These are phyloP conservation scores for Globisporangium rhizosaccharum DNA, from an alignment of 352 stramenopile species.

Conservation along the genomic window DNA sequence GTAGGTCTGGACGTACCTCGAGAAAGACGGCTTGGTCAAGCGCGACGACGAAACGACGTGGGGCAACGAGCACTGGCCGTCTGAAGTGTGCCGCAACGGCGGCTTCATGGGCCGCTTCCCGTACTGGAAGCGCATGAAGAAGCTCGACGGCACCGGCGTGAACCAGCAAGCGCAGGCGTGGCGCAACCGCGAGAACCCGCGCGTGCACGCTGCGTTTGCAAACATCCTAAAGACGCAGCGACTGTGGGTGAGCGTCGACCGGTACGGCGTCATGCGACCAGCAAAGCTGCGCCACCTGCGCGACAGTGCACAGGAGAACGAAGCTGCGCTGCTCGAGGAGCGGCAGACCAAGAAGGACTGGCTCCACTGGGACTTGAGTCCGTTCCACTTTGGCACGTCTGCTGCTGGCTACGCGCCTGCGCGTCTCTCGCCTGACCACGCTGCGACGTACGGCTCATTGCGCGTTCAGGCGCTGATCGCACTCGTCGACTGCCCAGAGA, in stretches of 20 bases:
- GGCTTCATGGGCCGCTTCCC: conserved; percentile 44
- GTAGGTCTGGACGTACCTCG: too few species aligned
- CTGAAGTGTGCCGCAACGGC: conserved; percentile 38
- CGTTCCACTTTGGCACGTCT: conserved; percentile 43
- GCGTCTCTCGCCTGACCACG: conserved; percentile 10
- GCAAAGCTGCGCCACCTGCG: conserved; percentile 22
- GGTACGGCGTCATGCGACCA: conserved; percentile 42
- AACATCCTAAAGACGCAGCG: conserved; percentile 26
- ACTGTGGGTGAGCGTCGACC: conserved; percentile 46
- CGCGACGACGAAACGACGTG: conserved; percentile 32
- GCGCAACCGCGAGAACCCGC: conserved; percentile 38
- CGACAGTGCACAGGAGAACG: conserved; percentile 11
- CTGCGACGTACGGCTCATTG: conserved; percentile 31
- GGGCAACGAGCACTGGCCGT: conserved; percentile 43
- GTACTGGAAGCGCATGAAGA: conserved; percentile 56
- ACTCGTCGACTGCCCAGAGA: conserved; percentile 34
- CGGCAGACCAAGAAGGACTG: conserved; percentile 50
- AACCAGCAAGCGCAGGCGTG: conserved; percentile 39
- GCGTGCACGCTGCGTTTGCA: conserved; percentile 28
- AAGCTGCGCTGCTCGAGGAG: conserved; percentile 22
- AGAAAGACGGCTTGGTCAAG: conserved; percentile 19
- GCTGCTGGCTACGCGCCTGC: conserved; percentile 32
- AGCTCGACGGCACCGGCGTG: conserved; percentile 33
- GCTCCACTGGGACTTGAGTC: conserved; percentile 47
- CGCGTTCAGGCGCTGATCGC: conserved; percentile 38